phyloP scores from a whole-genome alignment of 495 filamentous ascomycete species.

The Penicillium verhagenii region DNA sequence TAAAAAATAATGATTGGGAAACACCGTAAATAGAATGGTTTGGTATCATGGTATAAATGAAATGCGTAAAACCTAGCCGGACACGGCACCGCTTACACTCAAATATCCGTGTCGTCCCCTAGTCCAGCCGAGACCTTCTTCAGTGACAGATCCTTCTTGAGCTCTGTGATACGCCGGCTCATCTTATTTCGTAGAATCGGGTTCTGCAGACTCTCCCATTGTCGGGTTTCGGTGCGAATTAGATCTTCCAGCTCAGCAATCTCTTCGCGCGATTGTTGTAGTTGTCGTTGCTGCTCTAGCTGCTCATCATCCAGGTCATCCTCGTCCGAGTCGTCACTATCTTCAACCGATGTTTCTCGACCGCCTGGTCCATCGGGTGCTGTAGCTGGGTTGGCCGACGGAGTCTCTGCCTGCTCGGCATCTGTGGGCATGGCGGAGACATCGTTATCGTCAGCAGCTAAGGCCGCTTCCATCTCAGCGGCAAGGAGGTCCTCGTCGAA shows the following conservation, averaged over 20 bases:
- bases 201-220: constrained; percentile 44
- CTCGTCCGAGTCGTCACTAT: constrained; percentile 57
- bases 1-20: background rate
- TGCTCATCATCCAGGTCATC: constrained; percentile 59
- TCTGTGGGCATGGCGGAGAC: constrained; percentile 14
- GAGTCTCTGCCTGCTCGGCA: constrained; percentile 30
- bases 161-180: constrained; percentile 44
- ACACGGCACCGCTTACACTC: background rate
- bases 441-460: constrained; percentile 51
- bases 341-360: constrained; percentile 43
- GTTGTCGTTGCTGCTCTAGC: constrained; percentile 46
- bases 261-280: constrained; percentile 50
- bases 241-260: constrained; percentile 48
- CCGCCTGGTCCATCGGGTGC: constrained; percentile 32
- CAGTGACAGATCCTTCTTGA: constrained; percentile 47
- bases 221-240: constrained; percentile 44
- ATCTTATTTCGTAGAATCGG: constrained; percentile 51
- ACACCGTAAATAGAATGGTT: background rate
- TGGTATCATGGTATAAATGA: background rate
- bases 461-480: constrained; percentile 53
- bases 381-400: constrained; percentile 32
- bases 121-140: constrained; percentile 51
- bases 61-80: background rate
- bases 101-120: constrained; percentile 7
- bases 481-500: constrained; percentile 58